These are phyloP conservation scores for Aspergillus nomiae DNA, from an alignment of 2,329 filamentous ascomycete genomes.

Conservation along the genomic window DNA sequence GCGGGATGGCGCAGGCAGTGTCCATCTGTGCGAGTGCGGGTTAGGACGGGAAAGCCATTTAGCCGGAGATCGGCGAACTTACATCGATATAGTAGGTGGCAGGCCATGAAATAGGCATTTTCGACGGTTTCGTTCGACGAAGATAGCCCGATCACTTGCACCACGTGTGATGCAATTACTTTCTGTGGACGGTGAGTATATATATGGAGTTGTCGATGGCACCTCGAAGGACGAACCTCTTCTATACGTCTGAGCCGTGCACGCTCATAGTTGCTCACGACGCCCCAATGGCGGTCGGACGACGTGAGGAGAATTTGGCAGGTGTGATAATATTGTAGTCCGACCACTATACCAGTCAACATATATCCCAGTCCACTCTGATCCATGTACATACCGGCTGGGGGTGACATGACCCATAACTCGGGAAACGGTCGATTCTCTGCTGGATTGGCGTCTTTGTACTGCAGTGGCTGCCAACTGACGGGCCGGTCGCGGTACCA, in stretches of 20 bases:
- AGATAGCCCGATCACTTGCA: constrained; percentile 34
- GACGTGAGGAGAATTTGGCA: constrained; percentile 33
- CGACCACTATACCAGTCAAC: constrained; percentile 30
- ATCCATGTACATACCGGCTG: constrained; percentile 30
- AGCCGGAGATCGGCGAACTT: constrained; percentile 10
- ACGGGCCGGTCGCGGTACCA: constrained; percentile 34
- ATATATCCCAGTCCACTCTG: not conserved
- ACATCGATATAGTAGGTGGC: constrained; percentile 37
- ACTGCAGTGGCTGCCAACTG: constrained; percentile 37
- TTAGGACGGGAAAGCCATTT: not conserved
- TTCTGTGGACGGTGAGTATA: constrained; percentile 17
- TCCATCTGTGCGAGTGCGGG: constrained; percentile 26
- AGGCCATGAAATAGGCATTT: constrained; percentile 38
- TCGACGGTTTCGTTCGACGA: constrained; percentile 37
- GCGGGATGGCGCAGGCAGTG: constrained; percentile 31
- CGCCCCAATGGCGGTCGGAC: constrained; percentile 25
- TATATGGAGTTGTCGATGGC: not conserved
- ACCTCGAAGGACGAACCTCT: constrained; percentile 23
- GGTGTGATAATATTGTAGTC: constrained; percentile 42
- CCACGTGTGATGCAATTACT: constrained; percentile 31
- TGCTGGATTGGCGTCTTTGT: constrained; percentile 26
- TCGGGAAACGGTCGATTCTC: constrained; percentile 35
- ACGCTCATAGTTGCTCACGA: constrained; percentile 29
- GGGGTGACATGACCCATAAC: constrained; percentile 39
- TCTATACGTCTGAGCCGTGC: constrained; percentile 28